phyloP scores from a whole-genome alignment of 2,329 filamentous ascomycete genomes.

The Talaromyces sp. region DNA sequence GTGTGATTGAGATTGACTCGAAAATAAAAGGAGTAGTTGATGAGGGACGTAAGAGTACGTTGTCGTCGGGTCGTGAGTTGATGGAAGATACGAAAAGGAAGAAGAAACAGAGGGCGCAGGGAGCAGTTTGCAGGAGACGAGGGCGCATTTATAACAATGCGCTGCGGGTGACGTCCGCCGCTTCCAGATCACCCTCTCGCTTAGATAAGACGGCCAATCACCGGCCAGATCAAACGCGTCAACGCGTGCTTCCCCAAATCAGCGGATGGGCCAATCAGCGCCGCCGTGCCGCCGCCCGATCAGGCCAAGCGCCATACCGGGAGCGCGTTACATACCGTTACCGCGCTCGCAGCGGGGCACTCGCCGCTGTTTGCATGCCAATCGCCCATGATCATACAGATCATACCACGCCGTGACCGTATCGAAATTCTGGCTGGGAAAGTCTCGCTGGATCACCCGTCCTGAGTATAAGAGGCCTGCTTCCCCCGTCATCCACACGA shows the following conservation, averaged over 20 bases:
- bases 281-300: constrained; percentile 22
- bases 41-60: constrained; percentile 11
- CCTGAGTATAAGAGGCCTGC: constrained; percentile 42
- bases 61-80: constrained; percentile 12
- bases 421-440: constrained; percentile 45
- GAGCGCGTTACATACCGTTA: constrained; percentile 20
- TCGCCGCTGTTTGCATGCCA: background rate
- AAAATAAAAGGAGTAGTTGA: constrained; percentile 13
- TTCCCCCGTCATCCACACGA: constrained; percentile 26
- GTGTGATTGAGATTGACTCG: constrained; percentile 26
- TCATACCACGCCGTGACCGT: constrained; percentile 40
- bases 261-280: constrained; percentile 7
- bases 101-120: constrained; percentile 29
- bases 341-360: constrained; percentile 16
- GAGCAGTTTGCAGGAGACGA: constrained; percentile 23
- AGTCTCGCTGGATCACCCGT: constrained; percentile 42
- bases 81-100: constrained; percentile 25
- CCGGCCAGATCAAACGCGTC: constrained; percentile 27
- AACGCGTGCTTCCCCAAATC: constrained; percentile 7
- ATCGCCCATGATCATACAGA: constrained; percentile 39
- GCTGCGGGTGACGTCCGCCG: constrained; percentile 40
- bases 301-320: constrained; percentile 25
- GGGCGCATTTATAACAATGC: constrained; percentile 41
- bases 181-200: constrained; percentile 45
- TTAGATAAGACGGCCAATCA: constrained; percentile 41